Evolutionary conservation across 495 filamentous ascomycete genomes (phyloP).

Genomic region (Trichoderma erinaceum): DNA sequence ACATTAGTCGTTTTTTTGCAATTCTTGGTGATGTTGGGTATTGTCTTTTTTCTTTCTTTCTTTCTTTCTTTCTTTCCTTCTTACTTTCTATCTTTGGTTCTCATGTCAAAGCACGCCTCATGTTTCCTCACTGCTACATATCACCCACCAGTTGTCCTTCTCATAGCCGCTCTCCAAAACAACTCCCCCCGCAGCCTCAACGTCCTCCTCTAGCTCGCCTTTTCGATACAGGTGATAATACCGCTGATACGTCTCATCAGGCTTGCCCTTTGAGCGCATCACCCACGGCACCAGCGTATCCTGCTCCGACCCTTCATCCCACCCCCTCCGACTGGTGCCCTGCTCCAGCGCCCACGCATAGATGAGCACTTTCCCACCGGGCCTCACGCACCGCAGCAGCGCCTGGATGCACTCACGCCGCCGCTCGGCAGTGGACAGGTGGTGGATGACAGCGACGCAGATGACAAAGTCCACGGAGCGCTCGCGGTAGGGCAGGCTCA

Average conservation of each 20-base stretch:
- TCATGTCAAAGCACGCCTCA: background rate
- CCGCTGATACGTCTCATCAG: slow-evolving; percentile 62
- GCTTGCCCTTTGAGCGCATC: slow-evolving; percentile 39
- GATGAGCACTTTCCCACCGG: slow-evolving; percentile 63
- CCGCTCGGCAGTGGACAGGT: slow-evolving; percentile 76
- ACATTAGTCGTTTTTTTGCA: background rate
- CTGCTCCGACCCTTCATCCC: slow-evolving; percentile 80
- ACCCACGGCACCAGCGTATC: slow-evolving; percentile 98
- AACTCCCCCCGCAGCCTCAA: slow-evolving; percentile 64
- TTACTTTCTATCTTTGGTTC: background rate
- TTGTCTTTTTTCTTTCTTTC: background rate
- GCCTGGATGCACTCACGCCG: slow-evolving; percentile 66
- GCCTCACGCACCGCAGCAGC: slow-evolving; percentile 60
- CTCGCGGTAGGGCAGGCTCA: slow-evolving; percentile 62
- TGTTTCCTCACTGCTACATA: slow-evolving; percentile 20
- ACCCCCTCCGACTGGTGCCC: slow-evolving; percentile 78
- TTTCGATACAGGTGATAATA: slow-evolving; percentile 93
- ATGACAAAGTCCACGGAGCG: slow-evolving; percentile 84
- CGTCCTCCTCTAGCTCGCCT: slow-evolving; percentile 80
- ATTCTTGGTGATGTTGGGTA: background rate
- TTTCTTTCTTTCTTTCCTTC: too few species aligned
- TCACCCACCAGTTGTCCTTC: slow-evolving; percentile 95
- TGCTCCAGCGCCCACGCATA: slow-evolving; percentile 99
- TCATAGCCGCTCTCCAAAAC: slow-evolving; percentile 85
- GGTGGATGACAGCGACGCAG: slow-evolving; percentile 90